Evolutionary conservation across 768 basidiomycete genomes (phyloP).

Genomic region (Tylopilus intermedius): DNA sequence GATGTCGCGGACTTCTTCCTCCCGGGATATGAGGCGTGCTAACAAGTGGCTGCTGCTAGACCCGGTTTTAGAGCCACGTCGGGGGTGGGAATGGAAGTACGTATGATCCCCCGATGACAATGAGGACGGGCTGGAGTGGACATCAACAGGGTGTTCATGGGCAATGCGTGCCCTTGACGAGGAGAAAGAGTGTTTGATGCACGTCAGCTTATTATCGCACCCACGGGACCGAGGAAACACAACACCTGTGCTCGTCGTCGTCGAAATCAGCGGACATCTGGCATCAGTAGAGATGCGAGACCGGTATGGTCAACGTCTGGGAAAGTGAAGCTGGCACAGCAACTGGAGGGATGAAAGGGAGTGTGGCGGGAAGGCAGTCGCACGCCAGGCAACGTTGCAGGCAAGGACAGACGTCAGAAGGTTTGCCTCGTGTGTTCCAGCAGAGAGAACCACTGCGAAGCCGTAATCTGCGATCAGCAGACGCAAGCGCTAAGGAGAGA

Average conservation of each 20-base stretch:
- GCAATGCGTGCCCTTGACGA: conserved; percentile 20
- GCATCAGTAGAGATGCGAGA: conserved; percentile 13
- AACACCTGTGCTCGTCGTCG: conserved; percentile 28
- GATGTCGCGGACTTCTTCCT: conserved; percentile 31
- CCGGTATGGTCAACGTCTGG: not conserved
- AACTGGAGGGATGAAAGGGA: not conserved
- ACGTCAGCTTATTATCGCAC: not conserved
- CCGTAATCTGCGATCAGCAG: conserved; percentile 18
- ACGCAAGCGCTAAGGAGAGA: conserved; percentile 9
- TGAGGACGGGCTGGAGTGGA: conserved; percentile 29
- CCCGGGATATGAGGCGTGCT: conserved; percentile 25
- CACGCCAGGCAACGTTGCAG: conserved; percentile 6
- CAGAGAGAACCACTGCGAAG: conserved; percentile 13
- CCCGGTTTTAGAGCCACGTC: conserved; percentile 25
- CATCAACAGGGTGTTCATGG: conserved; percentile 27
- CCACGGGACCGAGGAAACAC: not conserved
- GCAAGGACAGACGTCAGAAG: conserved; percentile 8
- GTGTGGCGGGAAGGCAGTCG: not conserved
- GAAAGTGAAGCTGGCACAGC: conserved; percentile 3
- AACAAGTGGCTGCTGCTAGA: conserved; percentile 29
- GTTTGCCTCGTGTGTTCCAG: conserved; percentile 27
- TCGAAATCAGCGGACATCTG: conserved; percentile 27
- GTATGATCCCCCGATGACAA: conserved; percentile 18
- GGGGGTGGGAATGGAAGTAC: conserved; percentile 11
- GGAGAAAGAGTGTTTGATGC: not conserved